Percentiles rank a stretch among this genome's conserved stretches.
Conservation (phyloP, 495 filamentous ascomycete genomes). For the Penicillium steckii region DNA sequence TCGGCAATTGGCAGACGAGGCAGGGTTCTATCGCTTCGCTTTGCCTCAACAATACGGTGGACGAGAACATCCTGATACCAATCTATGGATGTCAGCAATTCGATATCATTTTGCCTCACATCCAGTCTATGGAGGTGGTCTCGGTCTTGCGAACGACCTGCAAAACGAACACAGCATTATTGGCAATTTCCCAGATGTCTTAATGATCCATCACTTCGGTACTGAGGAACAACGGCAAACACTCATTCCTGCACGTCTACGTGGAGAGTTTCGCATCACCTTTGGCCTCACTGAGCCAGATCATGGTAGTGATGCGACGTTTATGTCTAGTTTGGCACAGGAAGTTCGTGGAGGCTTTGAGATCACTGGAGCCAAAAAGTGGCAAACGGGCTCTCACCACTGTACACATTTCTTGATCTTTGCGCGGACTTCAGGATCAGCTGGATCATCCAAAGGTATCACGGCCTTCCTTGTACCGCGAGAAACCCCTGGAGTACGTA, state of each 20-base stretch:
- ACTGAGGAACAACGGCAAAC: conserved; percentile 46
- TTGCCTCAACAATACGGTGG: conserved; percentile 56
- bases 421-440: conserved; percentile 48
- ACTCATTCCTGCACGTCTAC: conserved; percentile 46
- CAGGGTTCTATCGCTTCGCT: conserved; percentile 57
- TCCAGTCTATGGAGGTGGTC: conserved; percentile 37
- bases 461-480: conserved; percentile 56
- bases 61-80: conserved; percentile 40
- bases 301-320: conserved; percentile 59
- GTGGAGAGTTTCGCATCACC: conserved; percentile 49
- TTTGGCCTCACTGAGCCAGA: conserved; percentile 62
- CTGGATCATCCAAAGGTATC: conserved; percentile 50
- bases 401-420: conserved; percentile 61
- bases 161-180: conserved; percentile 60
- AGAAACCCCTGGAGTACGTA: conserved; percentile 41
- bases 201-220: conserved; percentile 59
- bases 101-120: conserved; percentile 55
- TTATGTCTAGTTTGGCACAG: conserved; percentile 51
- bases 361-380: conserved; percentile 58
- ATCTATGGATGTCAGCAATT: conserved; percentile 60
- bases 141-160: conserved; percentile 60
- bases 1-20: conserved; percentile 45
- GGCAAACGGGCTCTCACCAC: conserved; percentile 59
- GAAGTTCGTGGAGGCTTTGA: conserved; percentile 42
- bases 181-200: conserved; percentile 57